Base-by-base conservation (phyloP, 768 basidiomycete species). In the Clavaria fumosa region DNA sequence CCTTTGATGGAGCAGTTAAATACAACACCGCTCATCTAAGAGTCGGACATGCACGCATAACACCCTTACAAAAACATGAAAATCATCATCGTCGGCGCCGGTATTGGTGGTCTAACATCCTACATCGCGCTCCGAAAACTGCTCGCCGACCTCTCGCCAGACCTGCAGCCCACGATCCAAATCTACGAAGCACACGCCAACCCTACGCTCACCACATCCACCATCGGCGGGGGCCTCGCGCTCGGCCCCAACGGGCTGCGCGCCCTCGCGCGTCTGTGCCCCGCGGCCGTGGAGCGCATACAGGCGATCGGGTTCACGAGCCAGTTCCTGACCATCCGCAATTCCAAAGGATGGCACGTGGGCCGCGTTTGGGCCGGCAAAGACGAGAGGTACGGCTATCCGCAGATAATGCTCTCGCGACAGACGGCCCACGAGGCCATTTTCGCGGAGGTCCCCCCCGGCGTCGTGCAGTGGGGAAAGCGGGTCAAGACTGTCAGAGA, bases 241-340 rank as follows among this genome's bases (percentile, higher is more conserved):
- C 52, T 64, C n/a, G 56, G 59, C 18, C 60, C 62, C 2, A 62
- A 64, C 31, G 61, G 61, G 11, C 50, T 59, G 6, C 55, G 61
- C 7, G 56, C 59, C 17, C 52, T 64, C 11, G 45, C 48, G 4
- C 46, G 49, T 2, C 42, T 62, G 9, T 9, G 26, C 14, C 26
- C 9, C 14, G 39, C 43, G 4, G 32, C 20, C 18, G 20, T 40
- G 2, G 35, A 39, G 2, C 45, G 44, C 19, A 45, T 49, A 23
- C 9, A 28, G 9, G 26, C 9, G 9, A 14, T 9, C 9, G 26
- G 26, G 26, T 28, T 28, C 26, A 9, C 9, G 9, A 14, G 26
- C 9, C 26, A 9, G 26, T 9, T 9, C 9, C 9, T 28, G 26
- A 28, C 26, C 9, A 9, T 28, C 9, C 9, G 26, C 9, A 28